Percentiles rank a stretch among this genome's conserved stretches.
phyloP scores from a whole-genome alignment of 2,329 filamentous ascomycete species.

The Pseudogymnoascus sp. region DNA sequence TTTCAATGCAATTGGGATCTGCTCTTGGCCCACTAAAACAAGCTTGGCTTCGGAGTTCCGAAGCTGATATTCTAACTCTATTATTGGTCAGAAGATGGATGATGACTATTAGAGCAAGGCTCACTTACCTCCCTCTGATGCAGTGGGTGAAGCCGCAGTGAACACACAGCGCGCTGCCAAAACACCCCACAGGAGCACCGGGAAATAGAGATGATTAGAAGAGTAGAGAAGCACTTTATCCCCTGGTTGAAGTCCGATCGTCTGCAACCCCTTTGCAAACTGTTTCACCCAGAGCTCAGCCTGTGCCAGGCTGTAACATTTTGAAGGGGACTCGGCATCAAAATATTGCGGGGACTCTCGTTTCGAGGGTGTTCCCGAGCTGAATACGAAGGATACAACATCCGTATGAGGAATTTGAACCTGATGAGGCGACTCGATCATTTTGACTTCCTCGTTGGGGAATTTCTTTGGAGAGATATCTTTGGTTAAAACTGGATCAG shows the following conservation, averaged over 20 bases:
- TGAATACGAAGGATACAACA: conserved; percentile 14
- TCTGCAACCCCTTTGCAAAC: conserved; percentile 11
- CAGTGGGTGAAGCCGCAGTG: conserved; percentile 1
- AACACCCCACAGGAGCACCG: background rate
- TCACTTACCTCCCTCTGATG: background rate
- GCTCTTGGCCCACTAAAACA: background rate
- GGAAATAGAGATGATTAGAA: conserved; percentile 2
- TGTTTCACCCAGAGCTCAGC: conserved; percentile 13
- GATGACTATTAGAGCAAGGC: background rate
- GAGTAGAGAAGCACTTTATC: conserved; percentile 8
- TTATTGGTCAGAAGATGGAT: background rate
- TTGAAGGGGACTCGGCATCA: conserved; percentile 13
- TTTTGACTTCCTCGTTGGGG: background rate
- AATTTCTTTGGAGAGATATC: too few relatives aligned
- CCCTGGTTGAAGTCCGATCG: background rate
- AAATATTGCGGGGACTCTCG: conserved; percentile 15
- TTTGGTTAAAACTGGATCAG: too few relatives aligned
- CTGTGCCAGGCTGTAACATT: conserved; percentile 13
- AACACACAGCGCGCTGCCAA: conserved; percentile 5
- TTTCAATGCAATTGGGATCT: background rate
- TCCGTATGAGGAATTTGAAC: conserved; percentile 14
- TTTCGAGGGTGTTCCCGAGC: conserved; percentile 4
- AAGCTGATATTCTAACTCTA: conserved; percentile 5
- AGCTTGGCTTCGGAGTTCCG: conserved; percentile 2
- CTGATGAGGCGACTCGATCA: conserved; percentile 11